Conservation (phyloP, 768 basidiomycete species). For the Postia placenta region DNA sequence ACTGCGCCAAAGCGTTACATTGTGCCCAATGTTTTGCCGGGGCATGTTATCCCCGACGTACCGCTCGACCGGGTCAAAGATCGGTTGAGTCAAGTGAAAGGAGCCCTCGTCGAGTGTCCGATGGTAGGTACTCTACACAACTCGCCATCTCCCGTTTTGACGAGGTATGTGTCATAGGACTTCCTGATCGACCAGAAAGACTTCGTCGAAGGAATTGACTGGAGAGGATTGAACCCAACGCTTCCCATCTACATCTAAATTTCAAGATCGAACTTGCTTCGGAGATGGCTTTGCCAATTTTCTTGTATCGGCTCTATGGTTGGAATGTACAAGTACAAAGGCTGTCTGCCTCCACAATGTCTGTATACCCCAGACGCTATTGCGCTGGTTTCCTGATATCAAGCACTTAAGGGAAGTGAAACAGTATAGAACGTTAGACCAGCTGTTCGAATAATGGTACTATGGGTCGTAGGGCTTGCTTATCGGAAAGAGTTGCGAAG, state of each 20-base stretch:
- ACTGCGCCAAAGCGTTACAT: slow-evolving; percentile 35
- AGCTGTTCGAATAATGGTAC: too few relatives aligned
- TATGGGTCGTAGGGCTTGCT: too few relatives aligned
- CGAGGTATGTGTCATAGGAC: slow-evolving; percentile 39
- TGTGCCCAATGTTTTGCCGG: slow-evolving; percentile 68
- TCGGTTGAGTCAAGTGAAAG: slow-evolving; percentile 61
- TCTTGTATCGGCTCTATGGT: too few relatives aligned
- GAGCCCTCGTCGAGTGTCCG: slow-evolving; percentile 72
- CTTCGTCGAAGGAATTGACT: slow-evolving; percentile 64
- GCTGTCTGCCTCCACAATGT: too few relatives aligned
- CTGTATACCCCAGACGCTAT: too few relatives aligned
- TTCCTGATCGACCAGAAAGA: slow-evolving; percentile 80
- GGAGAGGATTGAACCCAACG: slow-evolving; percentile 70
- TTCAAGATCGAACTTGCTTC: too few relatives aligned
- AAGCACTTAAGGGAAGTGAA: too few relatives aligned
- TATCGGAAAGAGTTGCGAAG: too few relatives aligned
- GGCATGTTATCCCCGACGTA: slow-evolving; percentile 73
- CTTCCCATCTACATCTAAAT: slow-evolving; percentile 71
- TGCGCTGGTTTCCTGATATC: too few relatives aligned
- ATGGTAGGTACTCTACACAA: slow-evolving; percentile 35
- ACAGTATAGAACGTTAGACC: too few relatives aligned
- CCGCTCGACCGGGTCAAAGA: slow-evolving; percentile 67
- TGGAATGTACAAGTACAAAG: too few relatives aligned
- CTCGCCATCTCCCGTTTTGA: background rate
- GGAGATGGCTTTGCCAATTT: too few relatives aligned